These are phyloP conservation scores for Mercurialis annua DNA, from an alignment of 345 rosid genomes.

Conservation along the genomic window DNA sequence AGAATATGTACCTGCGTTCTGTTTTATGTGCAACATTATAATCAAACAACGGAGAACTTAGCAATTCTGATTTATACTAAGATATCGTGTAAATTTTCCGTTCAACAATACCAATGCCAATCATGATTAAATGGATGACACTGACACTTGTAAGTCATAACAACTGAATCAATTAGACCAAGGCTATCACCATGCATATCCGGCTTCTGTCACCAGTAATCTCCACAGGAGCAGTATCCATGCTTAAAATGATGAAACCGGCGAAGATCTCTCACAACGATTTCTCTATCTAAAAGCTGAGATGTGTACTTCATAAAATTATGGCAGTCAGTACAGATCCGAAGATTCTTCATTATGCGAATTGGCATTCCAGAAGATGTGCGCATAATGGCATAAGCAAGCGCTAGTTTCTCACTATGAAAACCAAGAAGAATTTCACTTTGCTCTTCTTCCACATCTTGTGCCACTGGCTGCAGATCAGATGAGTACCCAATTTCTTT, in stretches of 20 bases:
- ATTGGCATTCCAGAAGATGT: conserved; percentile 24
- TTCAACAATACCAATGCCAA: not conserved
- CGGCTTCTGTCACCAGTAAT: conserved; percentile 36
- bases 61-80: not conserved
- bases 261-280: conserved; percentile 34
- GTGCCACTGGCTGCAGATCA: conserved; percentile 29
- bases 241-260: conserved; percentile 41
- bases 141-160: too few species aligned
- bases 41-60: not conserved
- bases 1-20: conserved; percentile 7
- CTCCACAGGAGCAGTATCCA: conserved; percentile 43
- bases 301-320: conserved; percentile 36
- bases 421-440: conserved; percentile 36
- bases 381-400: conserved; percentile 37
- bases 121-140: not conserved
- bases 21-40: not conserved
- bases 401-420: conserved; percentile 44
- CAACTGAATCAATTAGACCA: not conserved
- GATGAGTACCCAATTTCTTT: conserved; percentile 38
- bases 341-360: conserved; percentile 38
- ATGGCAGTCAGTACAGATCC: conserved; percentile 43
- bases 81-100: not conserved
- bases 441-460: conserved; percentile 43
- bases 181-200: not conserved
- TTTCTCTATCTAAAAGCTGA: conserved; percentile 35